Conservation (phyloP, 805 yeast species). For the Candida glaebosa region DNA sequence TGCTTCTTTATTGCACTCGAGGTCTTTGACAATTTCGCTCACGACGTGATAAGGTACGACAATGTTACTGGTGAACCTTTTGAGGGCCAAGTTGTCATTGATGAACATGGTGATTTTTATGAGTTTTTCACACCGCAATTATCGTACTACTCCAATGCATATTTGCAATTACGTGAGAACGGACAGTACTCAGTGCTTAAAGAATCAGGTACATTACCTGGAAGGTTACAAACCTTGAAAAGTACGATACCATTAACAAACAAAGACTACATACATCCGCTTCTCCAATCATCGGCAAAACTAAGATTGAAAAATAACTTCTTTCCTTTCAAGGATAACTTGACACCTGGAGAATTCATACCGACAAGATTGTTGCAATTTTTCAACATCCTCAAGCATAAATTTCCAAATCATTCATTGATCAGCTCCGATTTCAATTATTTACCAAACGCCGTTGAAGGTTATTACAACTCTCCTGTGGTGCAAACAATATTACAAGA, state of each 20-base stretch:
- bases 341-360: constrained; percentile 71
- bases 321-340: constrained; percentile 62
- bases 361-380: constrained; percentile 75
- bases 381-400: constrained; percentile 55
- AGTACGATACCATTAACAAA: constrained; percentile 26
- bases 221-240: constrained; percentile 23
- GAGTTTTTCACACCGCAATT: constrained; percentile 67
- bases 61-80: constrained; percentile 60
- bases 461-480: constrained; percentile 67
- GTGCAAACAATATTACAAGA: constrained; percentile 73
- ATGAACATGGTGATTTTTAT: constrained; percentile 68
- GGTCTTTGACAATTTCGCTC: constrained; percentile 81
- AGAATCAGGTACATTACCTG: constrained; percentile 15
- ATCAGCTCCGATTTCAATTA: constrained; percentile 65
- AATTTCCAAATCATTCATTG: constrained; percentile 76
- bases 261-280: constrained; percentile 51
- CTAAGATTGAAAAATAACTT: constrained; percentile 46
- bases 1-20: constrained; percentile 79
- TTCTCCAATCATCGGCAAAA: constrained; percentile 45
- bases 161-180: constrained; percentile 52
- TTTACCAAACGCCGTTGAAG: constrained; percentile 47
- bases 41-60: constrained; percentile 77
- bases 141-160: constrained; percentile 53
- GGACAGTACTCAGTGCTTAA: constrained; percentile 38
- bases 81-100: constrained; percentile 76